Conservation (phyloP, 1,284 basidiomycete species). For the Sporisorium scitamineum region DNA sequence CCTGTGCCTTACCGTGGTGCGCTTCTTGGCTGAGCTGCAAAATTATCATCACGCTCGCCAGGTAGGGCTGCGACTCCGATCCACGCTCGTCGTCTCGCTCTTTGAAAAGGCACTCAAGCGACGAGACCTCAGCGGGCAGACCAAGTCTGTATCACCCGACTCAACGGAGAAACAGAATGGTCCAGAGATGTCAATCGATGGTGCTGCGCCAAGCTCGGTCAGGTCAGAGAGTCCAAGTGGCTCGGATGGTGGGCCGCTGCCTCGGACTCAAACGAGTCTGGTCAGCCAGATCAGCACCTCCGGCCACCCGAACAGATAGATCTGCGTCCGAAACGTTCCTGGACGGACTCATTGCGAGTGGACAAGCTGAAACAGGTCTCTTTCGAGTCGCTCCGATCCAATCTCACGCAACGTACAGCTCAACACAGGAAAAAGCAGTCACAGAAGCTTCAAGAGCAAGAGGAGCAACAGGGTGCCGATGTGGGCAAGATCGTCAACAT, state of each 20-base stretch:
- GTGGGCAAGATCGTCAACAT: conserved; percentile 72
- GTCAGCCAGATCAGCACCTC: background rate
- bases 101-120: conserved; percentile 67
- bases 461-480: conserved; percentile 67
- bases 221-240: background rate
- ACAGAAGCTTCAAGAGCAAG: conserved; percentile 20
- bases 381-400: conserved; percentile 24
- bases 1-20: conserved; percentile 47
- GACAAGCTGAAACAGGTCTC: conserved; percentile 22
- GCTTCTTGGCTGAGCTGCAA: conserved; percentile 54
- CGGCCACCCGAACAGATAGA: background rate
- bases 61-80: conserved; percentile 64
- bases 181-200: background rate
- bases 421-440: conserved; percentile 7
- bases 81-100: conserved; percentile 61
- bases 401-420: conserved; percentile 2
- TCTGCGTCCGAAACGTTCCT: conserved; percentile 12
- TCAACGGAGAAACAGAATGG: background rate
- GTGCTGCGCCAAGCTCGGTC: background rate
- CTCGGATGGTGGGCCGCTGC: conserved; percentile 5
- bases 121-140: conserved; percentile 53
- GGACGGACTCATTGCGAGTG: conserved; percentile 9
- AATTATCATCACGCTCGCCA: conserved; percentile 67
- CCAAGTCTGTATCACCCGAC: conserved; percentile 2
- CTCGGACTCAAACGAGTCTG: background rate